A percentile compares a stretch with the other conserved stretches of the same genome.
These are phyloP conservation scores for Viola pubescens DNA, from an alignment of 441 rosid genomes.

Conservation along the genomic window DNA sequence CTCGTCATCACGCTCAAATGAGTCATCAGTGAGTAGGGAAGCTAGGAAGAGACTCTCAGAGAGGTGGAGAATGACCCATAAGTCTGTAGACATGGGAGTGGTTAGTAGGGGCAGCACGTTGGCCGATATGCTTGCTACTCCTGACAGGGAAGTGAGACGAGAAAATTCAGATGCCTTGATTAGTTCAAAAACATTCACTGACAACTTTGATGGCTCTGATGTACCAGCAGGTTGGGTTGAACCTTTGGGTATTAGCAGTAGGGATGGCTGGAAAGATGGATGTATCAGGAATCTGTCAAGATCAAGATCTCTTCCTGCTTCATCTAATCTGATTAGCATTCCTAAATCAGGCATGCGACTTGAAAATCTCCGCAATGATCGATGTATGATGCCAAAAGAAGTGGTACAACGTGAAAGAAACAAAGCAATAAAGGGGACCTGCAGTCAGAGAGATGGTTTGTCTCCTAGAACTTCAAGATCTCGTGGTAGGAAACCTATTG, in stretches of 20 bases:
- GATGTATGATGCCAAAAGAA: slow-evolving; percentile 39
- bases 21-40: slow-evolving; percentile 73
- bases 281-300: slow-evolving; percentile 34
- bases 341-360: slow-evolving; percentile 25
- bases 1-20: slow-evolving; percentile 40
- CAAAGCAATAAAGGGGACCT: slow-evolving; percentile 37
- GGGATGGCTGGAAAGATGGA: slow-evolving; percentile 90
- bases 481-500: slow-evolving; percentile 27
- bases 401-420: slow-evolving; percentile 34
- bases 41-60: slow-evolving; percentile 89
- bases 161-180: slow-evolving; percentile 30
- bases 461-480: slow-evolving; percentile 37
- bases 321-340: slow-evolving; percentile 36
- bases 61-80: slow-evolving; percentile 87
- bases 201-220: slow-evolving; percentile 23
- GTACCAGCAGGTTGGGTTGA: slow-evolving; percentile 31
- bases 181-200: slow-evolving; percentile 27
- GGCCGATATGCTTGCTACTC: slow-evolving; percentile 86
- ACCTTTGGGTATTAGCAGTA: slow-evolving; percentile 91
- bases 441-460: slow-evolving; percentile 30
- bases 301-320: slow-evolving; percentile 62
- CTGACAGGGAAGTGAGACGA: slow-evolving; percentile 49
- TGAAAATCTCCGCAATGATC: slow-evolving; percentile 34
- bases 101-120: slow-evolving; percentile 61
- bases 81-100: slow-evolving; percentile 43